Evolutionary conservation across 129 eudicot genomes (phyloP).

Genomic region (Saussurea involucrata): DNA sequence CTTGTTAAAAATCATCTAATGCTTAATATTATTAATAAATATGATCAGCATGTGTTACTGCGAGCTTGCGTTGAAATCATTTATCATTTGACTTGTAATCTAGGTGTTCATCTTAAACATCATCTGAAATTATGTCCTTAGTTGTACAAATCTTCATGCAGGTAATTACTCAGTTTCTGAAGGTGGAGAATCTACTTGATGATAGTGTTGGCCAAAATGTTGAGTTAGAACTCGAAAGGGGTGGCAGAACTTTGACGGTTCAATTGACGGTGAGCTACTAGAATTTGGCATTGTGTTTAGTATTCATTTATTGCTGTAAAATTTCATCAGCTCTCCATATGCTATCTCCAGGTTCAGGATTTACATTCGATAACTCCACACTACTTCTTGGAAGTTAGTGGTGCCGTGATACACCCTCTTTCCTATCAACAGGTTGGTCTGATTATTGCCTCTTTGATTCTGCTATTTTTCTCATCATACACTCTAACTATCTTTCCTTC

Average conservation of each 20-base stretch:
- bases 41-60: not conserved
- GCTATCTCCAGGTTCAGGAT: conserved; percentile 75
- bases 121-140: not conserved
- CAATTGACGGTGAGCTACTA: conserved; percentile 31
- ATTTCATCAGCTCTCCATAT: not conserved
- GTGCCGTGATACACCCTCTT: conserved; percentile 93
- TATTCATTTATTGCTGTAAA: not conserved
- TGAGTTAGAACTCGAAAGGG: conserved; percentile 86
- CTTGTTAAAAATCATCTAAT: not conserved
- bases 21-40: not conserved
- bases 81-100: not conserved
- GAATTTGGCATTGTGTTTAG: not conserved
- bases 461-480: not conserved
- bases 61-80: not conserved
- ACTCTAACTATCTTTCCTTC: conserved; percentile 1
- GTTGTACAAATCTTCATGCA: conserved; percentile 29
- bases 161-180: conserved; percentile 89
- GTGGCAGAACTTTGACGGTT: conserved; percentile 77
- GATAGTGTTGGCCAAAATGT: conserved; percentile 68
- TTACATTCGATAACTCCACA: conserved; percentile 91
- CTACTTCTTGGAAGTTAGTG: conserved; percentile 91
- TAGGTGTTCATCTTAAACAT: not conserved
- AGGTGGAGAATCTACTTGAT: conserved; percentile 82
- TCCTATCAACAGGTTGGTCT: conserved; percentile 90
- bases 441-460: not conserved